Evolutionary conservation across 768 basidiomycete genomes (phyloP), one percentile per base, ranked within the genome.

Genomic region (Tephrocybe sp.): DNA sequence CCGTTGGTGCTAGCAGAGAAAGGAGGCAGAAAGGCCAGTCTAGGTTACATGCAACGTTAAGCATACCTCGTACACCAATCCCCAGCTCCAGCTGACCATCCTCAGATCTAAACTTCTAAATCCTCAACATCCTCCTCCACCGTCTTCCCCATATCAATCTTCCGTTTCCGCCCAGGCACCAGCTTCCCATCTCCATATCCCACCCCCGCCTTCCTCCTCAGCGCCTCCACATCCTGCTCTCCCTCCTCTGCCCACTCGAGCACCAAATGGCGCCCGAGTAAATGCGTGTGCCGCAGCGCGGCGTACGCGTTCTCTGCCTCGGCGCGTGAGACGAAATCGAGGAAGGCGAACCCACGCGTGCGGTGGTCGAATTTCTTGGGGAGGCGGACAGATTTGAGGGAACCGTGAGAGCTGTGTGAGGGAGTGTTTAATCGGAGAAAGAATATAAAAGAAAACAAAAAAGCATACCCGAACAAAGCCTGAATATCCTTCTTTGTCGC

Each of bases 231-330:
- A 63, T 95, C 89, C 62, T 84, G 81, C 55, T 89, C 89, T 2
- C 75, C 86, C 50, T 89, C 89, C 59, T 87, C 80, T 1, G 95
- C 93, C 94, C 95, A 97, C 66, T 98, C 86, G 38, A 99, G 72
- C 3, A 98, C 93, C 39, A 99, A 71, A 77, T 99, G 97, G 32
- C 97, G 73, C 8, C 97, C 96, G 17, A 99, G 83, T 60, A 98
- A 84, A 76, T 98, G 97, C 0, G 95, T 97, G 68, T 98, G 94
- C 58, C 84, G 26, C 26, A 26, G 26, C 26, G 26, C 26, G 26
- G 26, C 26, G 7, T 26, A 26, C 26, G 26, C 96, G 38, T 86
- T 86, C 65, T 92, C 88, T 2, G 96, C 96, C 61, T 99, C 96
- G 43, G 84, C 83, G 14, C 89, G 80, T 2, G 92, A 86, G 16